Percentiles rank a stretch among this genome's conserved stretches.
phyloP scores from a whole-genome alignment of 768 basidiomycete species.

The Butyriboletus loyo region DNA sequence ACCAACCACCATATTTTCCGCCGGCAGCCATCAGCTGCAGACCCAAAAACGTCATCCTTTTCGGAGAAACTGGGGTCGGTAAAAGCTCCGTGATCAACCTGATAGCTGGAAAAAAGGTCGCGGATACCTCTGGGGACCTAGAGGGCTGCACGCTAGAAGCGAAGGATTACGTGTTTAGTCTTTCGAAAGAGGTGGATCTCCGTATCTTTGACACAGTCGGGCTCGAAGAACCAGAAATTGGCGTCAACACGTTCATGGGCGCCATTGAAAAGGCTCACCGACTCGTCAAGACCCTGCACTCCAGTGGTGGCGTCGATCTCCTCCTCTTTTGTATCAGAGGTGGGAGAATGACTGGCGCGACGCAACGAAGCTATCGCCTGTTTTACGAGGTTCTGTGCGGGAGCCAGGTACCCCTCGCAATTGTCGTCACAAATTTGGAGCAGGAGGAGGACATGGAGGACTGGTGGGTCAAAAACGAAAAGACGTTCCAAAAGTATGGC shows the following conservation, averaged over 20 bases:
- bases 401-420: conserved; percentile 6
- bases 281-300: conserved; percentile 1
- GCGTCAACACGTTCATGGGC: neutral
- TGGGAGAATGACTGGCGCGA: neutral
- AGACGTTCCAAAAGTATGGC: neutral
- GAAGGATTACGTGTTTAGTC: neutral
- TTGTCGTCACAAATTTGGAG: conserved; percentile 13
- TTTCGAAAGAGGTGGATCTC: neutral
- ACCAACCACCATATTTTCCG: neutral
- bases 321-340: conserved; percentile 13
- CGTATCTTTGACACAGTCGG: conserved; percentile 7
- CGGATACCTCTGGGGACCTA: neutral
- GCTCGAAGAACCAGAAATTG: conserved; percentile 11
- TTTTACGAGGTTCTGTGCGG: conserved; percentile 14
- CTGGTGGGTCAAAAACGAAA: conserved; percentile 13
- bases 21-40: neutral
- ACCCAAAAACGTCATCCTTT: conserved; percentile 3
- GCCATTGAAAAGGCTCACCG: conserved; percentile 10
- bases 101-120: neutral
- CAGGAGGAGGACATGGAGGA: conserved; percentile 3
- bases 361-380: conserved; percentile 13
- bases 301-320: conserved; percentile 11
- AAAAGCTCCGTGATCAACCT: conserved; percentile 12
- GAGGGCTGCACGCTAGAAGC: neutral
- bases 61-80: conserved; percentile 8